A percentile compares a stretch with the other conserved stretches of the same genome.
Evolutionary conservation across 179 eudicot species (phyloP).

Genomic region (Patellifolia procumbens): DNA sequence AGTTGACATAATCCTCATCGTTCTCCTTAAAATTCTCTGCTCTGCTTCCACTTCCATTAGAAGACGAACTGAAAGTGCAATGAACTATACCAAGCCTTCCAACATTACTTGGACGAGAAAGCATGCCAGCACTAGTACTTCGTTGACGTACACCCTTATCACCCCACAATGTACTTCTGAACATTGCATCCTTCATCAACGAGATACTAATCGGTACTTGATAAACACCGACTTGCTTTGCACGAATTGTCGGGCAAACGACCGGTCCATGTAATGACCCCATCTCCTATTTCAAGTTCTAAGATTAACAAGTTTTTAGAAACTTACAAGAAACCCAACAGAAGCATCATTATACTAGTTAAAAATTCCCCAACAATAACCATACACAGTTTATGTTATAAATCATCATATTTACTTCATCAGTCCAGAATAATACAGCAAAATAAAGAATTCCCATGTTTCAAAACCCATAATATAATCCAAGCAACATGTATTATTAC

Average conservation of each 20-base stretch:
- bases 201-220: conserved; percentile 42
- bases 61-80: conserved; percentile 87
- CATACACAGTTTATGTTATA: conserved; percentile 8
- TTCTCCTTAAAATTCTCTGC: conserved; percentile 77
- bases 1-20: conserved; percentile 84
- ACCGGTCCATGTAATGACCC: conserved; percentile 76
- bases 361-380: conserved; percentile 4
- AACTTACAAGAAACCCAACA: conserved; percentile 4
- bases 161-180: conserved; percentile 65
- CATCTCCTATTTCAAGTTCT: conserved; percentile 42
- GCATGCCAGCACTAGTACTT: conserved; percentile 32
- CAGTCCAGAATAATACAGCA: too few species aligned
- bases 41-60: conserved; percentile 85
- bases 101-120: conserved; percentile 21
- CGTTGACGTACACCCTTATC: conserved; percentile 34
- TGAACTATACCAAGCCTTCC: conserved; percentile 40
- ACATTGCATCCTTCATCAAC: conserved; percentile 37
- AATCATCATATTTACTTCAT: too few species aligned
- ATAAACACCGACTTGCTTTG: conserved; percentile 51
- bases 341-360: background rate
- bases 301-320: background rate
- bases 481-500: background rate
- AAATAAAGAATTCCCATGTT: background rate
- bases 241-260: conserved; percentile 57
- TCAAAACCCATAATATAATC: background rate